A percentile compares a stretch with the other conserved stretches of the same genome.
Evolutionary conservation across 805 yeast species (phyloP).

Genomic region (Kregervanrija delftensis): DNA sequence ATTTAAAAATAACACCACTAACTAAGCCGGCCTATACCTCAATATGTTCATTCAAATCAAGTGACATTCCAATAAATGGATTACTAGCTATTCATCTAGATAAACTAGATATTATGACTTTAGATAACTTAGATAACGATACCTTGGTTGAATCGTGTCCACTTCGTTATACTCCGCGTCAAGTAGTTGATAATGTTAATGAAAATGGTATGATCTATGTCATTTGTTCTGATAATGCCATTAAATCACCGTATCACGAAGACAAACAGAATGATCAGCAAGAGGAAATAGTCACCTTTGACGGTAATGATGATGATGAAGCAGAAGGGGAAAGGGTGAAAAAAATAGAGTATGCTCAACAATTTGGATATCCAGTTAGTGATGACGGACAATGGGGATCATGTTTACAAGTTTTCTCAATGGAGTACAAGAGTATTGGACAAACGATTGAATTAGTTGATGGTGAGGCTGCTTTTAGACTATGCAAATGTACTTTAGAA

Average conservation of each 20-base stretch:
- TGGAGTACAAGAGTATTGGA: constrained; percentile 25
- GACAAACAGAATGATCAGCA: constrained; percentile 6
- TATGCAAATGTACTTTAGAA: constrained; percentile 27
- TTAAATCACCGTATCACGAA: constrained; percentile 25
- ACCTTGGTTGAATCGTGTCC: constrained; percentile 32
- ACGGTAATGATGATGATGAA: constrained; percentile 19
- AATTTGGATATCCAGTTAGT: constrained; percentile 34
- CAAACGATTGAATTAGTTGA: constrained; percentile 38
- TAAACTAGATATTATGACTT: constrained; percentile 46
- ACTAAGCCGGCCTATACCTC: constrained; percentile 34
- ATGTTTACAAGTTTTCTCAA: constrained; percentile 44
- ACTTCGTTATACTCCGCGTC: constrained; percentile 46
- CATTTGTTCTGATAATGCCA: constrained; percentile 39
- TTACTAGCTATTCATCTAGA: constrained; percentile 53
- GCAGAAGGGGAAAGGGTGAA: neutral
- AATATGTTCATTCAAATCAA: constrained; percentile 53
- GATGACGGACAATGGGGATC: constrained; percentile 38
- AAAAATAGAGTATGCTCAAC: constrained; percentile 33
- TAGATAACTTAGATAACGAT: constrained; percentile 22
- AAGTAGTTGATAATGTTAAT: constrained; percentile 26
- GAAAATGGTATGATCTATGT: constrained; percentile 30
- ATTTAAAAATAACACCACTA: constrained; percentile 42
- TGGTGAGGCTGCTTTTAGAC: constrained; percentile 36
- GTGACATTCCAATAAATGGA: constrained; percentile 53
- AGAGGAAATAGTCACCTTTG: constrained; percentile 18